Evolutionary conservation across 164 flowering plant genomes (phyloP).

Genomic region (Tinospora cordifolia): DNA sequence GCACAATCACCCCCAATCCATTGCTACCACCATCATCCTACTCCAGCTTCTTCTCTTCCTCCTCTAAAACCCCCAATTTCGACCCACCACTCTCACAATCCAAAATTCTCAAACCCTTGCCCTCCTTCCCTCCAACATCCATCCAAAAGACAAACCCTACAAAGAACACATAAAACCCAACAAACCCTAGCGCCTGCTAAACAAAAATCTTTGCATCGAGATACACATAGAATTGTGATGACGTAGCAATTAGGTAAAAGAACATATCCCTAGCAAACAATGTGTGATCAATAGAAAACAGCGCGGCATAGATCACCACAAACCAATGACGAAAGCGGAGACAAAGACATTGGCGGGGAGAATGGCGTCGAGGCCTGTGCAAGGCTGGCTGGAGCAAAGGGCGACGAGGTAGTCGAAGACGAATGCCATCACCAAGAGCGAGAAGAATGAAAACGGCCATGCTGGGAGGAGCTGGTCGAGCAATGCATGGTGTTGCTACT

Average conservation of each 20-base stretch:
- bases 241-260: slow-evolving; percentile 66
- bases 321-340: slow-evolving; percentile 82
- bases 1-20: not conserved
- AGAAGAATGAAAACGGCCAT: slow-evolving; percentile 93
- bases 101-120: slow-evolving; percentile 9
- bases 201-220: slow-evolving; percentile 77
- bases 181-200: slow-evolving; percentile 95
- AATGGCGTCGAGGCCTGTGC: slow-evolving; percentile 89
- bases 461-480: slow-evolving; percentile 62
- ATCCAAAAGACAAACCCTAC: slow-evolving; percentile 94
- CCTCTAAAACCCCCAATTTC: slow-evolving; percentile 20
- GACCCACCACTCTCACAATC: slow-evolving; percentile 16
- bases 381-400: slow-evolving; percentile 54
- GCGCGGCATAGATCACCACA: slow-evolving; percentile 83
- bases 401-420: slow-evolving; percentile 84
- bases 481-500: slow-evolving; percentile 38
- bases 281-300: slow-evolving; percentile 57
- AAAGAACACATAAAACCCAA: slow-evolving; percentile 77
- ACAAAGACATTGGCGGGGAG: slow-evolving; percentile 87
- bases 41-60: slow-evolving; percentile 17
- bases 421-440: slow-evolving; percentile 92
- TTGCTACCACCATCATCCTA: slow-evolving; percentile 28
- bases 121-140: slow-evolving; percentile 55
- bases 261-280: slow-evolving; percentile 76
- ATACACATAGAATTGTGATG: slow-evolving; percentile 68